phyloP scores from a whole-genome alignment of 169 alveolate genomes.

The Amoebophrya sp. region DNA sequence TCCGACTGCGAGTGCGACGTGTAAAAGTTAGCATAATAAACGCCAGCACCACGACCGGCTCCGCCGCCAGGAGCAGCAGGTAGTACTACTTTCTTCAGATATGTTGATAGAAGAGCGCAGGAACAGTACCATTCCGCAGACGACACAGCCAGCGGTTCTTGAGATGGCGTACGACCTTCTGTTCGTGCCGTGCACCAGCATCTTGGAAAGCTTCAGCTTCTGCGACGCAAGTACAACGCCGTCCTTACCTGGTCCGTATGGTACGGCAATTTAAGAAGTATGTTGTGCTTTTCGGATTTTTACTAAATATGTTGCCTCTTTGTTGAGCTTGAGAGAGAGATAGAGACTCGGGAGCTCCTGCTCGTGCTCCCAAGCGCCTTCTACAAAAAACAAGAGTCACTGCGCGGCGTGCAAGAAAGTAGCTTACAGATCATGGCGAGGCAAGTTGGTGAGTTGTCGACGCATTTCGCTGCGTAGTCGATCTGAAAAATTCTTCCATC shows the following conservation, averaged over 20 bases:
- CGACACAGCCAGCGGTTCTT: not conserved
- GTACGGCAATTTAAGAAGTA: not conserved
- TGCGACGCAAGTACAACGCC: constrained; percentile 72
- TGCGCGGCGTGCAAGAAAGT: not conserved
- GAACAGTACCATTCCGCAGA: constrained; percentile 71
- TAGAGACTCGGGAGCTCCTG: not conserved
- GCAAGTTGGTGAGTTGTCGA: constrained; percentile 77
- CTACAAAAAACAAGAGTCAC: not conserved
- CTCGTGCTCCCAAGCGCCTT: not conserved
- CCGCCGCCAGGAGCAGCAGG: no score
- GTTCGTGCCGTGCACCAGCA: not conserved
- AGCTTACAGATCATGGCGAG: constrained; percentile 62
- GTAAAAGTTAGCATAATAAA: no score
- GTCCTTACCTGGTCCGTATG: constrained; percentile 32
- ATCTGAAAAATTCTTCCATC: constrained; percentile 86
- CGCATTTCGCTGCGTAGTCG: constrained; percentile 84
- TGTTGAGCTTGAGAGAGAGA: no score
- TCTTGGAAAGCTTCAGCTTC: not conserved
- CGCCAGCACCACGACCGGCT: no score
- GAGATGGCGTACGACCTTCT: not conserved
- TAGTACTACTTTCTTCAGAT: no score
- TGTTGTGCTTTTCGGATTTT: not conserved
- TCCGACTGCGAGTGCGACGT: no score
- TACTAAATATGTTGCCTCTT: no score
- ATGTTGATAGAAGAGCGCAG: no score